Percentiles rank a stretch among this genome's conserved stretches.
Conservation (phyloP, 140 eudicot genomes). For the Flaveria floridana region DNA sequence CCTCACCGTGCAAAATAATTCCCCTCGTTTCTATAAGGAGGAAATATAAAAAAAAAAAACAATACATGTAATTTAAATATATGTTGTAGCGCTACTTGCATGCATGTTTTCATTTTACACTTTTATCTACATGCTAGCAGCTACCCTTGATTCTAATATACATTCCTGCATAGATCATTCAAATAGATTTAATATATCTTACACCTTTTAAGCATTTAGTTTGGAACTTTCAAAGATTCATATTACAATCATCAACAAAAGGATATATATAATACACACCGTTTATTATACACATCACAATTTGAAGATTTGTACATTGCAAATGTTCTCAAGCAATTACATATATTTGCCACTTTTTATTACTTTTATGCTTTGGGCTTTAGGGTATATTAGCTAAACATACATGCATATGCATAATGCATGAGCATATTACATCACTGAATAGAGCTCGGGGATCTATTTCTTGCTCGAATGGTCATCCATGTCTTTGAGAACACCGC, state of each 20-base stretch:
- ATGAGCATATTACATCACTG: background rate
- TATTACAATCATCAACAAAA: background rate
- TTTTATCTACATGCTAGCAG: too few species aligned
- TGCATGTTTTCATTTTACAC: too few species aligned
- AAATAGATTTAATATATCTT: too few species aligned
- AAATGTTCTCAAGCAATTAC: background rate
- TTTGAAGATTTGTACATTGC: background rate
- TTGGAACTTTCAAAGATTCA: background rate
- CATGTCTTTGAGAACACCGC: constrained; percentile 18
- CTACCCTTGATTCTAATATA: too few species aligned
- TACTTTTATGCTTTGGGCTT: background rate
- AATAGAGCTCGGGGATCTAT: background rate
- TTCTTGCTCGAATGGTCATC: constrained; percentile 14
- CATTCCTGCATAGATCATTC: background rate
- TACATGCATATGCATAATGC: background rate
- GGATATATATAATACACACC: background rate
- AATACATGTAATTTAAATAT: too few species aligned
- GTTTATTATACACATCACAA: background rate
- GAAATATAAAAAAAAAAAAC: too few species aligned
- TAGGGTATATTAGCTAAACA: background rate
- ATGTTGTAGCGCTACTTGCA: too few species aligned
- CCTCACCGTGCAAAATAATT: too few species aligned
- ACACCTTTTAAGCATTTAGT: too few species aligned
- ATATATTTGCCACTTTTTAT: background rate
- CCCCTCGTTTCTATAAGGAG: too few species aligned